These are phyloP conservation scores for Saccharomycopsis microspora DNA, from an alignment of 805 yeast species.

Conservation along the genomic window DNA sequence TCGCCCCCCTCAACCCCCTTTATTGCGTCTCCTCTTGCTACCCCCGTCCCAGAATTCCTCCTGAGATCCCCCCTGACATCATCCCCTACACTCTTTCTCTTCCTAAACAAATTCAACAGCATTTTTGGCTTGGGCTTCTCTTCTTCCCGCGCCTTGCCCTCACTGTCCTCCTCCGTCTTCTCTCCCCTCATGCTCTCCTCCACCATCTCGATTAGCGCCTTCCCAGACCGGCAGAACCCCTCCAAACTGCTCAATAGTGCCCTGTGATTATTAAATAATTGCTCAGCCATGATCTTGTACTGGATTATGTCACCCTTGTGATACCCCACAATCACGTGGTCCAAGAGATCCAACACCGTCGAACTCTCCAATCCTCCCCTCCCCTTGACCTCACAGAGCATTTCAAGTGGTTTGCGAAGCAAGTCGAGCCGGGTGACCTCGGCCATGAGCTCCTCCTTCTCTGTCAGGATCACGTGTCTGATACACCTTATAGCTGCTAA, in stretches of 20 bases:
- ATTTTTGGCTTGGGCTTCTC: not conserved
- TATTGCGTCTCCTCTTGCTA: not conserved
- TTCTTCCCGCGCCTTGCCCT: not conserved
- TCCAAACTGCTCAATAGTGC: not conserved
- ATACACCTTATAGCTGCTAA: slow-evolving; percentile 62
- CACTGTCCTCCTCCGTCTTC: not conserved
- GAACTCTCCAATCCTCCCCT: slow-evolving; percentile 60
- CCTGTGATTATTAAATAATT: not conserved
- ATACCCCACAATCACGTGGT: slow-evolving; percentile 24
- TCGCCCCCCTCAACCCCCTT: not conserved
- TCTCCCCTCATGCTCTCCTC: not conserved
- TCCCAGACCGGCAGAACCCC: slow-evolving; percentile 6
- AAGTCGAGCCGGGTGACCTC: slow-evolving; percentile 46
- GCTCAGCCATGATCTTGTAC: slow-evolving; percentile 4
- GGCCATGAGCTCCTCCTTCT: slow-evolving; percentile 50
- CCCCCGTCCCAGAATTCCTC: not conserved
- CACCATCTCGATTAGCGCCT: slow-evolving; percentile 3
- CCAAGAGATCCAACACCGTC: slow-evolving; percentile 59
- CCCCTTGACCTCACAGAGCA: slow-evolving; percentile 35
- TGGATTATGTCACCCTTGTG: slow-evolving; percentile 2
- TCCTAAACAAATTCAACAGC: not conserved
- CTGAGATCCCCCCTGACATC: not conserved
- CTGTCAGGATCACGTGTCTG: slow-evolving; percentile 46
- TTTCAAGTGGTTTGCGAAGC: slow-evolving; percentile 34
- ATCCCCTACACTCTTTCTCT: not conserved